A percentile compares a stretch with the other conserved stretches of the same genome.
These are phyloP conservation scores for Calocybe cyanea DNA, from an alignment of 768 basidiomycete genomes.

Conservation along the genomic window DNA sequence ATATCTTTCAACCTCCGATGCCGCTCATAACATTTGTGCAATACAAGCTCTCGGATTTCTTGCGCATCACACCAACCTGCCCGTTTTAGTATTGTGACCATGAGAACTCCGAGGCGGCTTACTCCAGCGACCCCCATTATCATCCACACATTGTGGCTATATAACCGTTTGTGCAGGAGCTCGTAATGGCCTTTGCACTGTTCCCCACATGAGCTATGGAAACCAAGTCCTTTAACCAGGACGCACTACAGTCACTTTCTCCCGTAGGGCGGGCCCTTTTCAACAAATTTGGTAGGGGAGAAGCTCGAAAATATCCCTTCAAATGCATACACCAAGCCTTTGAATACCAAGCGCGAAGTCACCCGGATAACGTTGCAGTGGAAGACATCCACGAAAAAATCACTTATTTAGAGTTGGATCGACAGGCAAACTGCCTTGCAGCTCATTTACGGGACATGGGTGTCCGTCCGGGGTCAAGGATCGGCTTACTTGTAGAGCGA, in stretches of 20 bases:
- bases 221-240: constrained; percentile 13
- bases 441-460: constrained; percentile 37
- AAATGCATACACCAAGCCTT: constrained; percentile 56
- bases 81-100: background rate
- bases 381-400: constrained; percentile 46
- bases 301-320: constrained; percentile 34
- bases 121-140: background rate
- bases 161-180: constrained; percentile 2
- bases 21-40: background rate
- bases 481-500: constrained; percentile 51
- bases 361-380: constrained; percentile 43
- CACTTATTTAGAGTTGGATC: constrained; percentile 48
- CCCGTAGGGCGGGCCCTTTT: constrained; percentile 40
- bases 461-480: constrained; percentile 42
- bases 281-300: constrained; percentile 41
- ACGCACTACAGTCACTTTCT: constrained; percentile 25
- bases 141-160: constrained; percentile 5
- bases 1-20: background rate
- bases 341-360: constrained; percentile 34
- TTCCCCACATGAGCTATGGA: constrained; percentile 8
- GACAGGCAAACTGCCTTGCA: constrained; percentile 42
- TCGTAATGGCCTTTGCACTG: constrained; percentile 4
- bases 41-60: constrained; percentile 3
- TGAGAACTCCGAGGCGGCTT: constrained; percentile 6
- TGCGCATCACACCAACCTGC: background rate